A percentile compares a stretch with the other conserved stretches of the same genome.
These are phyloP conservation scores for Inonotus hispidus DNA, from an alignment of 1,284 basidiomycete genomes.

Conservation along the genomic window DNA sequence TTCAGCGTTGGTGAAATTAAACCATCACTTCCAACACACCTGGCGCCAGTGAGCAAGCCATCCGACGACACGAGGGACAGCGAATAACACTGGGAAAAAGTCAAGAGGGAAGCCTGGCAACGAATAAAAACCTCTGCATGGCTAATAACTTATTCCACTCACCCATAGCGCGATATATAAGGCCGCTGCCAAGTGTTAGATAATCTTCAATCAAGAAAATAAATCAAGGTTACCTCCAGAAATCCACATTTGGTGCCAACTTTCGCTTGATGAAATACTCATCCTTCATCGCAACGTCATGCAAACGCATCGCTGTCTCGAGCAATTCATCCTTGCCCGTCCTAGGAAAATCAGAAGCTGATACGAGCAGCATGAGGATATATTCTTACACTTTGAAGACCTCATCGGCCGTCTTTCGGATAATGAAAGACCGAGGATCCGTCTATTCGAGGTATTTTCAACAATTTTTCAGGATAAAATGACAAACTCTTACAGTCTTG, in stretches of 20 bases:
- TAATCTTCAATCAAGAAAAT: not conserved
- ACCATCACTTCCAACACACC: constrained; percentile 31
- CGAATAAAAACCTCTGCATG: not conserved
- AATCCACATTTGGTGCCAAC: constrained; percentile 79
- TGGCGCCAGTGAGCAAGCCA: constrained; percentile 88
- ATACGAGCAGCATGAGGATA: not conserved
- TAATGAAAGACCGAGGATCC: constrained; percentile 83
- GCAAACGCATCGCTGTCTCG: constrained; percentile 82
- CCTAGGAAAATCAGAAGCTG: constrained; percentile 30
- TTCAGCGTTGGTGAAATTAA: too few species aligned
- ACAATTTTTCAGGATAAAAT: not conserved
- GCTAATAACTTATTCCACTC: constrained; percentile 24
- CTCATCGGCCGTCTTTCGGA: constrained; percentile 82
- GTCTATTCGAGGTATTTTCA: constrained; percentile 39
- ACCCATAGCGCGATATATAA: constrained; percentile 89
- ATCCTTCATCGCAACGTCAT: constrained; percentile 83
- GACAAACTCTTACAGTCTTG: constrained; percentile 56
- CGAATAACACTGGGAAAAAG: constrained; percentile 88
- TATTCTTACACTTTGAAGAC: constrained; percentile 71
- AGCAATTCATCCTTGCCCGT: constrained; percentile 79
- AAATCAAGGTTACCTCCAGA: constrained; percentile 52
- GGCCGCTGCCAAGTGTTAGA: constrained; percentile 43
- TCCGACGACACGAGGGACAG: constrained; percentile 82
- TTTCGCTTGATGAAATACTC: constrained; percentile 77
- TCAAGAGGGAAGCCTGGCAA: constrained; percentile 76